phyloP scores from a whole-genome alignment of 140 eudicot species.

The Bidens hawaiensis region DNA sequence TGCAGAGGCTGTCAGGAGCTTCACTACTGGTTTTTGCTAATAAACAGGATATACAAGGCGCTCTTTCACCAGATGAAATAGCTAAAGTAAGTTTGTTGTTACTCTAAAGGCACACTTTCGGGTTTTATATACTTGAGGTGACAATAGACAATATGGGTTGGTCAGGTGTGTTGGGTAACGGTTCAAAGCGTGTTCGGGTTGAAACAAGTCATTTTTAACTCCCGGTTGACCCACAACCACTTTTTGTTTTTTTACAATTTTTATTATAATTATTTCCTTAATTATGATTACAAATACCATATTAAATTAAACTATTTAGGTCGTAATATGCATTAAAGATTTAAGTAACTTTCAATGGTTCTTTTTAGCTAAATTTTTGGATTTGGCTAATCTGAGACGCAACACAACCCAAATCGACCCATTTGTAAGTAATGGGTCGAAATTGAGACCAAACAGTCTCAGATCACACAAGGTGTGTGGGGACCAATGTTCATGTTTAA shows the following conservation, averaged over 20 bases:
- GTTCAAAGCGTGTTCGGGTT: background rate
- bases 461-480: background rate
- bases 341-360: background rate
- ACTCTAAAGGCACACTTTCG: background rate
- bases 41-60: slow-evolving; percentile 94
- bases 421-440: background rate
- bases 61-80: slow-evolving; percentile 88
- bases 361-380: background rate
- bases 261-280: background rate
- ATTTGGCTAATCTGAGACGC: background rate
- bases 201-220: background rate
- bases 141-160: background rate
- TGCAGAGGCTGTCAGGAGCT: slow-evolving; percentile 94
- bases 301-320: background rate
- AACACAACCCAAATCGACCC: background rate
- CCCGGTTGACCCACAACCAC: background rate
- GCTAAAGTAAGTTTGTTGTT: slow-evolving; percentile 55
- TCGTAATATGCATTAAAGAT: background rate
- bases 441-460: background rate
- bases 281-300: background rate
- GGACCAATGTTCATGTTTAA: background rate
- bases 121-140: background rate
- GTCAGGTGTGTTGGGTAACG: background rate
- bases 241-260: background rate
- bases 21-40: slow-evolving; percentile 85